phyloP scores from a whole-genome alignment of 1,284 basidiomycete genomes.

The Cryptococcus deneoformans region DNA sequence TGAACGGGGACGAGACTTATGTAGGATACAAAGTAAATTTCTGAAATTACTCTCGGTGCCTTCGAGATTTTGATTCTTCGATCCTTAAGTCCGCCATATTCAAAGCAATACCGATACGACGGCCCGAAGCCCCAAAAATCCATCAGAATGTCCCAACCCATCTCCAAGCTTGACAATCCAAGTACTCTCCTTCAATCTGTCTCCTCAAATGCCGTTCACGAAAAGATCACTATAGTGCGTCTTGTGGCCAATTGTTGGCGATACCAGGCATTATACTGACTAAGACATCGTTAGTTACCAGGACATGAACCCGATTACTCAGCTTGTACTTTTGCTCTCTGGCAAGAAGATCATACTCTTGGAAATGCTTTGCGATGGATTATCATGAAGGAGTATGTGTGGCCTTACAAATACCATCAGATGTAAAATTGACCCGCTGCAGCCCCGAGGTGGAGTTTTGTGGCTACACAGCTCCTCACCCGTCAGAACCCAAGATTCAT shows the following conservation, averaged over 20 bases:
- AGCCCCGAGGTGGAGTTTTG: constrained; percentile 99
- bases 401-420: not conserved
- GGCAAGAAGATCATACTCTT: constrained; percentile 92
- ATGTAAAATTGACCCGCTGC: constrained; percentile 10
- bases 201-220: constrained; percentile 23
- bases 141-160: constrained; percentile 16
- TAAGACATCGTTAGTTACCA: constrained; percentile 49
- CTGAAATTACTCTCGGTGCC: not conserved
- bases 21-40: too few relatives aligned
- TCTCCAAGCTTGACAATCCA: constrained; percentile 39
- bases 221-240: constrained; percentile 49
- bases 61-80: not conserved
- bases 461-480: constrained; percentile 95
- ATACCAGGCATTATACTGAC: not conserved
- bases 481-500: constrained; percentile 94
- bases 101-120: not conserved
- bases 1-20: too few relatives aligned
- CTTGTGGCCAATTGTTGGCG: not conserved
- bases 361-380: constrained; percentile 96
- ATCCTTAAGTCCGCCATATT: not conserved
- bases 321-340: constrained; percentile 86
- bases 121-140: not conserved
- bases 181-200: constrained; percentile 39
- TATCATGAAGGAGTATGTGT: constrained; percentile 94
- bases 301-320: constrained; percentile 80